Evolutionary conservation across 140 eudicot genomes (phyloP), one percentile per base, ranked within the genome.

Genomic region (Oenanthe javanica): DNA sequence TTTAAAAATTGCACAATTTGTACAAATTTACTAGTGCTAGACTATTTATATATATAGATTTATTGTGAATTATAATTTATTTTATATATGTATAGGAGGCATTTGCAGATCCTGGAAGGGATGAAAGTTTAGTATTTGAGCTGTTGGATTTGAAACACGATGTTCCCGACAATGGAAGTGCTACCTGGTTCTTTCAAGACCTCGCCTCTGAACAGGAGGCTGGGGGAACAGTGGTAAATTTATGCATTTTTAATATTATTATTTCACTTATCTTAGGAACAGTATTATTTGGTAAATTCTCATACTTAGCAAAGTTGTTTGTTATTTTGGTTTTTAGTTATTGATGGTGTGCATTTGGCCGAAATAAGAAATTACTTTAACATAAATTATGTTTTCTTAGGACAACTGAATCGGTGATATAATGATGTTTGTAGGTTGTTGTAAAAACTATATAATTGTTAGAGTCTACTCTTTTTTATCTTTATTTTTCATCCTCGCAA

Each of bases 171-270:
- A 59, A 85, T 61, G 92, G 91, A 77, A 95, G 99, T 84, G 99
- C 97, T 67, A 87, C 92, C 2, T 95, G 97, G 99, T 95, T 95
- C 84, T 91, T 95, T 72, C 95, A 89, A 86, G 99, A 94, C 85
- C 96, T 92, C 73, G 97, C 97, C 81, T 77, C 49, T 19, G 99
- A 92, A 89, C 99, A 94, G 86, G 95, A 91, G 57, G 97, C 97
- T 36, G 93, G 90, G 78, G 97, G 95, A 81, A 72, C 52, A 52
- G 81, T 77, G 81, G 99, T 94, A 86, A 51, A 31, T 31, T 31
- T 31, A 31, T 31, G 36, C 36, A 31, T 31, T 31, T 31, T 31
- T 31, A 31, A 31, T 31, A 31, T 31, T 31, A 31, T 31, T 31
- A 31, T 31, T 31, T 31, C 36, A 31, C 36, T 31, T 31, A 31